Base-by-base conservation (phyloP, 306 rosid species). In the Hippophae gyantsensis region DNA sequence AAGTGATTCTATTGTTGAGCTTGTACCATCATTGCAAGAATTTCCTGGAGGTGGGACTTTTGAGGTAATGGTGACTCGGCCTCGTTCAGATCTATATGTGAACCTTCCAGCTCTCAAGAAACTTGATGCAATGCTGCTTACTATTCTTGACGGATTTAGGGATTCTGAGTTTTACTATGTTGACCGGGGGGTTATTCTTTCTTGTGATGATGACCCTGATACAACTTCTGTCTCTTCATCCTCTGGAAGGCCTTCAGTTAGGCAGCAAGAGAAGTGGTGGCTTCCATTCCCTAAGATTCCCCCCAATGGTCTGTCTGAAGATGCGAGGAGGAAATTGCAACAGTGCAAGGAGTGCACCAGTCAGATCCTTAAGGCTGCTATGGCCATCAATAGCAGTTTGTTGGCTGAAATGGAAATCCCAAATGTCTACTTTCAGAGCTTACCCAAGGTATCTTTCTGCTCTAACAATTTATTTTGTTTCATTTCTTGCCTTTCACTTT, bases 311-410 rank as follows among this genome's bases (percentile, higher is more conserved):
- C 52, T 77, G 43, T 69, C 86, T 48, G 72, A 57, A 13, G 70
- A 46, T 47, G 65, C 9, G 10, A 71, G 83, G 65, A 74, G 69
- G 73, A 60, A 68, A 55, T 47, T 81, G 73, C 83, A 71, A 49
- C 76, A 78, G 10, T 64, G 69, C 38, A 65, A 76, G 65, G 71
- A 81, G 59, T 81, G 76, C 64, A 55, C 72, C 4, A 69, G 66
- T 66, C 78, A 78, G 78, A 77, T 77, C 65, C 79, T 74, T 14
- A 77, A 81, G 76, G 83, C 83, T 48, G 80, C 74, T n/a, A 32
- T 74, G 81, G 81, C 81, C 5, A 81, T 78, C 60, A 78, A 81
- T 57, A 61, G 54, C 62, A 69, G 41, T 41, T 76, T 68, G 38
- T 56, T 77, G 42, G 66, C 72, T 52, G 77, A 75, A 63, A 78